phyloP scores from a whole-genome alignment of 208 protist genomes.

The Leishmania amazonensis region DNA sequence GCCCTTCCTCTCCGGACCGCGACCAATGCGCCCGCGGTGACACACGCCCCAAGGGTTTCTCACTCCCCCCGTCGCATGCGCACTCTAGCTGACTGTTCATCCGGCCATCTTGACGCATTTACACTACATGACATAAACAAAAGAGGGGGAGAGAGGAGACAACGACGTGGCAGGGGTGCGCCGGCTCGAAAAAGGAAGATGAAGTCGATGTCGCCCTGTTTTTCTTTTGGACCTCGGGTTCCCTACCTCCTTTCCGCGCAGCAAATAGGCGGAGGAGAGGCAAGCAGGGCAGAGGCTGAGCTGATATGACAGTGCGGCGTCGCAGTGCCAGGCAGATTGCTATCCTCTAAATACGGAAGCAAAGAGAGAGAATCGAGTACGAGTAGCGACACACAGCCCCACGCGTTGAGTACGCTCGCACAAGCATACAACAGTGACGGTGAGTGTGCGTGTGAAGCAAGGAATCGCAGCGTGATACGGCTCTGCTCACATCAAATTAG shows the following conservation, averaged over 20 bases:
- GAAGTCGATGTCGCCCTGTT: not conserved
- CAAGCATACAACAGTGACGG: not conserved
- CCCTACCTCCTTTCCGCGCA: not conserved
- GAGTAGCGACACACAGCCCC: not conserved
- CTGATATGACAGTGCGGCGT: not conserved
- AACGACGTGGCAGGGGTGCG: not conserved
- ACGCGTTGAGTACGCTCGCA: not conserved
- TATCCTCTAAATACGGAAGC: not conserved
- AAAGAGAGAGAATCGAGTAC: not conserved
- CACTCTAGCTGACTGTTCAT: constrained; percentile 28
- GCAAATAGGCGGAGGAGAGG: not conserved
- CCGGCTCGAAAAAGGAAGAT: not conserved
- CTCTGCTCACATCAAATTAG: not conserved
- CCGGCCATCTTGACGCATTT: constrained; percentile 28
- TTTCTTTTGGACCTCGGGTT: not conserved
- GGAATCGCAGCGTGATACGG: not conserved
- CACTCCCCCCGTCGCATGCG: constrained; percentile 22
- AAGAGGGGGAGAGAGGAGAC: not conserved
- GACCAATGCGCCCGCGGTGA: constrained; percentile 8
- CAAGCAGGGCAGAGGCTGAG: not conserved
- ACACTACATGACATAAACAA: constrained; percentile 8
- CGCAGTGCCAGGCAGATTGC: not conserved
- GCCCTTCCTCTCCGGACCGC: constrained; percentile 12
- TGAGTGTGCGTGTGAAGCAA: not conserved
- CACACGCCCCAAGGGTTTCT: constrained; percentile 4